Conservation (phyloP, 1,139 yeast genomes). For the Suhomyces bribrorum region DNA sequence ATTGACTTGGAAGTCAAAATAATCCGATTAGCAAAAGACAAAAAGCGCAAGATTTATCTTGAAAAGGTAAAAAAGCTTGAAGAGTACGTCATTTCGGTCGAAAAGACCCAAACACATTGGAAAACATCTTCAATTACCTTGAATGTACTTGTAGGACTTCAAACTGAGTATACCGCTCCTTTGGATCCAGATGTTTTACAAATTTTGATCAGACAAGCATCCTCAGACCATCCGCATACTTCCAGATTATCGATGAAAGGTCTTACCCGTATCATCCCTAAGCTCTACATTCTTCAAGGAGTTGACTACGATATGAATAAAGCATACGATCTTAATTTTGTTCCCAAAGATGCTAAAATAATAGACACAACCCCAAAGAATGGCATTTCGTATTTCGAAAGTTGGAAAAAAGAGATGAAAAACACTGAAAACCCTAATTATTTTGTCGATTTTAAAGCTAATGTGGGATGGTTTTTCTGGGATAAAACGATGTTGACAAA, state of each 20-base stretch:
- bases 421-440: conserved; percentile 50
- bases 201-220: conserved; percentile 53
- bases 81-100: conserved; percentile 40
- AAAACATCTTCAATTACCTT: conserved; percentile 59
- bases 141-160: conserved; percentile 55
- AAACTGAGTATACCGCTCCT: conserved; percentile 55
- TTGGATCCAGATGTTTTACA: conserved; percentile 45
- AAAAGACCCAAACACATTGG: conserved; percentile 61
- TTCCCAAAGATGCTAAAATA: conserved; percentile 38
- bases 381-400: conserved; percentile 37
- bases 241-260: conserved; percentile 67
- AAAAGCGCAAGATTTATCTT: conserved; percentile 48
- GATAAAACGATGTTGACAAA: conserved; percentile 56
- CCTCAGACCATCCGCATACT: conserved; percentile 73
- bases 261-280: conserved; percentile 55
- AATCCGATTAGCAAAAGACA: conserved; percentile 58
- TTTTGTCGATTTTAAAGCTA: conserved; percentile 58
- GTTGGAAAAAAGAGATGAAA: conserved; percentile 56
- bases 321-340: conserved; percentile 43
- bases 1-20: conserved; percentile 58
- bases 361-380: conserved; percentile 43
- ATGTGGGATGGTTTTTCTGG: conserved; percentile 82
- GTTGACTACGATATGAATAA: conserved; percentile 53
- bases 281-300: conserved; percentile 53
- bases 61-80: conserved; percentile 47